phyloP scores from a whole-genome alignment of 345 rosid species.

The Gossypium anomalum region DNA sequence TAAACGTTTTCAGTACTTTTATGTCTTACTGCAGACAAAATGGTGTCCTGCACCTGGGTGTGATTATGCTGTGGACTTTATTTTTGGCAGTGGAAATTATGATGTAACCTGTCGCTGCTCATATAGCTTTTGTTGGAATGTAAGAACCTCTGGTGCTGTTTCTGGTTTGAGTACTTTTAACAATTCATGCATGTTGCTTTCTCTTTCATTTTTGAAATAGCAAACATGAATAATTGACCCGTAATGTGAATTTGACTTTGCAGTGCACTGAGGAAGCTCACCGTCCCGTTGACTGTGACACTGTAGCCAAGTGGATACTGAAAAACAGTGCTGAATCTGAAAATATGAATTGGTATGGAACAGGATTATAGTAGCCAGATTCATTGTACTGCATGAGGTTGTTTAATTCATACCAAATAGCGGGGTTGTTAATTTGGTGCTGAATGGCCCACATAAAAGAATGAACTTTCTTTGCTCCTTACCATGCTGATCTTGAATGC shows the following conservation, averaged over 20 bases:
- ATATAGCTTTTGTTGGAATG: constrained; percentile 85
- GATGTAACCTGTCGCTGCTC: constrained; percentile 68
- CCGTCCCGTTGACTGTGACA: constrained; percentile 97
- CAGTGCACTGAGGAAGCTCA: constrained; percentile 95
- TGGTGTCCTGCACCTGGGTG: constrained; percentile 98
- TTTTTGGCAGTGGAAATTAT: constrained; percentile 62
- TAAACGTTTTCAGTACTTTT: not conserved
- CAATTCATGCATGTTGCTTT: not conserved
- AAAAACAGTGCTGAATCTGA: constrained; percentile 98
- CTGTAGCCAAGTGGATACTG: constrained; percentile 86
- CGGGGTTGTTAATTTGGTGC: not conserved
- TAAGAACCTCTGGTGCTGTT: constrained; percentile 29
- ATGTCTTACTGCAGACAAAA: constrained; percentile 48
- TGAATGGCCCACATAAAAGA: not conserved
- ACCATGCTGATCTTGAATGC: not conserved
- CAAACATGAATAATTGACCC: not conserved
- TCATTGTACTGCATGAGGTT: not conserved
- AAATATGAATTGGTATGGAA: constrained; percentile 79
- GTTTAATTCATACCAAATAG: not conserved
- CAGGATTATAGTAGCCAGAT: not conserved
- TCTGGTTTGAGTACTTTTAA: constrained; percentile 8
- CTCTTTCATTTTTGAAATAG: not conserved
- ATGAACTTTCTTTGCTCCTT: not conserved
- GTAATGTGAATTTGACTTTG: not conserved
- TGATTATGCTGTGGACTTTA: constrained; percentile 76